Percentiles rank a stretch among this genome's conserved stretches.
Evolutionary conservation across 2,329 filamentous ascomycete species (phyloP).

Genomic region (Clonostachys chloroleuca): DNA sequence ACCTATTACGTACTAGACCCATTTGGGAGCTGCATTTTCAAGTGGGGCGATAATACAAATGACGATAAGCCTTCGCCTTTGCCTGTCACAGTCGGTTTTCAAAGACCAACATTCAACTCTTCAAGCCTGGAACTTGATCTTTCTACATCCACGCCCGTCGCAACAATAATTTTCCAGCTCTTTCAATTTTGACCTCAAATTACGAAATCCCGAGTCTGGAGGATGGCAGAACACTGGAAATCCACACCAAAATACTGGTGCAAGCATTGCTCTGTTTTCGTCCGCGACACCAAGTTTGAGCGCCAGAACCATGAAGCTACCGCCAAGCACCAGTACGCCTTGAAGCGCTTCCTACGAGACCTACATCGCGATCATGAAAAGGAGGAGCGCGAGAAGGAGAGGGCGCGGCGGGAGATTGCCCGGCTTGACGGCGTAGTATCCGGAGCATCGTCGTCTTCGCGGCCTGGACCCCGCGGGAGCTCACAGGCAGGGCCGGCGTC

Average conservation of each 20-base stretch:
- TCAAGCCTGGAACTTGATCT: neutral
- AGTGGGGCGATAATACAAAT: no score
- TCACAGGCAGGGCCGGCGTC: neutral
- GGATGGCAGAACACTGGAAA: slow-evolving; percentile 98
- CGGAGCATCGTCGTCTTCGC: slow-evolving; percentile 25
- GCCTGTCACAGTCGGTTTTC: no score
- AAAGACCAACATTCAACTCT: no score
- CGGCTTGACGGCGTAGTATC: slow-evolving; percentile 75
- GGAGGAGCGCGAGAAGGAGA: slow-evolving; percentile 75
- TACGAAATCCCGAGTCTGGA: neutral
- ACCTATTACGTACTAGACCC: no score
- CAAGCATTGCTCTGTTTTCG: slow-evolving; percentile 88
- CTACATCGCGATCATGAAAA: slow-evolving; percentile 82
- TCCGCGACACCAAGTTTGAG: slow-evolving; percentile 90
- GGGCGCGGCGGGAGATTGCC: slow-evolving; percentile 79
- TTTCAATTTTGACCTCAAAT: neutral
- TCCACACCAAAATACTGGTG: slow-evolving; percentile 98
- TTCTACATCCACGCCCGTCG: neutral
- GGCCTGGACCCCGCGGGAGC: neutral
- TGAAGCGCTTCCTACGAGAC: slow-evolving; percentile 87
- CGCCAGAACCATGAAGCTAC: slow-evolving; percentile 86
- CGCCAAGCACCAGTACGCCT: slow-evolving; percentile 74
- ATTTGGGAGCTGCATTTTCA: no score
- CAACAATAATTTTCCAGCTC: neutral
- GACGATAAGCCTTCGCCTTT: no score